Base-by-base conservation (phyloP, 805 yeast species). In the Kazachstania bromeliacearum region DNA sequence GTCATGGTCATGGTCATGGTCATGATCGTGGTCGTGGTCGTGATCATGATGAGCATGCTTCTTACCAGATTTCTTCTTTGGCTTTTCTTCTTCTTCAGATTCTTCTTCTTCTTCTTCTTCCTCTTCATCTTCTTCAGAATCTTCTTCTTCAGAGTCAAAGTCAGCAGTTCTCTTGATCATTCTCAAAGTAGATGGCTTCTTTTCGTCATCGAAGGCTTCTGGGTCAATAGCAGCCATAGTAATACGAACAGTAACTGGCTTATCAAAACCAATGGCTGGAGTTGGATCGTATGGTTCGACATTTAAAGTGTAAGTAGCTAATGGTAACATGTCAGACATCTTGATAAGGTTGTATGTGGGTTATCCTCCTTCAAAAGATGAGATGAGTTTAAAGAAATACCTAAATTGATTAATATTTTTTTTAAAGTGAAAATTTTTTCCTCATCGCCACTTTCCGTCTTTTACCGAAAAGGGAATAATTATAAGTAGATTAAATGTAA, bases 141-240 rank as follows among this genome's bases (percentile, higher is more conserved):
- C 71, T 25, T 66, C 71, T 15, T 62, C 68, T 22, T 68, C 75
- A 19, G 61, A 70, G 34, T 64, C 70, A 29, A 60, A 63, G 32
- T 66, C 71, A 45, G 67, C 68, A 59, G 70, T 59, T 57, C 77
- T 78, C 74, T 85, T 87, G 59, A 89, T 73, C 56, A 89, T 73
- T 68, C 94, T 81, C 57, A 92, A 72, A 51, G 96, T 85, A 22
- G 95, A 78, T 47, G 97, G 96, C 50, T 73, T 79, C 47, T 71
- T 77, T 45, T 79, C 87, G 52, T 85, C 95, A 50, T 74, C 77
- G 21, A 94, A 71, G 32, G 62, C 55, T 55, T 78, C 83, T 44
- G 96, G 95, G 65, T 89, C 96, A 53, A 92, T 71, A 42, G 98
- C 94, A 45, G 96, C 98, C 74, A 89, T 73, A 36, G 97, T 88